Percentiles rank a stretch among this genome's conserved stretches.
These are phyloP conservation scores for Trametes meyenii DNA, from an alignment of 768 basidiomycete genomes.

Conservation along the genomic window DNA sequence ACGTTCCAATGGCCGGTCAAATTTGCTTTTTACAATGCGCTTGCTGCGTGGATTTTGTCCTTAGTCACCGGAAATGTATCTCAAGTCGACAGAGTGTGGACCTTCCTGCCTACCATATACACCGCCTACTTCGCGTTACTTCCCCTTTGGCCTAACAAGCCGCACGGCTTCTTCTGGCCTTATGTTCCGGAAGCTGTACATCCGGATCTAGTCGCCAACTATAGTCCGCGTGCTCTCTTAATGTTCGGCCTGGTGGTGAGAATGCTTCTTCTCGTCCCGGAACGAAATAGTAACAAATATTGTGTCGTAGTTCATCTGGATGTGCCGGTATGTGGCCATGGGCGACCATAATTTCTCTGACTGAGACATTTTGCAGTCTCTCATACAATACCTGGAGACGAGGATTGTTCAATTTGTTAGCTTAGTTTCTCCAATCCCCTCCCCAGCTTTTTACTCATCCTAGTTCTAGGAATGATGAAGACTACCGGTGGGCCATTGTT, in stretches of 20 bases:
- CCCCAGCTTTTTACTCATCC: not conserved
- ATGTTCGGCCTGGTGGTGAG: slow-evolving; percentile 72
- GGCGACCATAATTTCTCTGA: not conserved
- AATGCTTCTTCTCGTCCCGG: not conserved
- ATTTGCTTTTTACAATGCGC: slow-evolving; percentile 55
- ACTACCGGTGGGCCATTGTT: slow-evolving; percentile 89
- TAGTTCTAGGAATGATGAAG: slow-evolving; percentile 68
- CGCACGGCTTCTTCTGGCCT: slow-evolving; percentile 52
- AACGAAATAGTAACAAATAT: not conserved
- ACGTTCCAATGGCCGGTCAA: slow-evolving; percentile 57
- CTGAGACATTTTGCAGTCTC: slow-evolving; percentile 43
- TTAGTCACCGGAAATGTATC: slow-evolving; percentile 78
- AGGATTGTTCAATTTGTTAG: slow-evolving; percentile 76
- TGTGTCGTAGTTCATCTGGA: slow-evolving; percentile 21
- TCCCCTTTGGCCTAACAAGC: slow-evolving; percentile 53
- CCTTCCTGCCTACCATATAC: slow-evolving; percentile 79
- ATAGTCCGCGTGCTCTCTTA: slow-evolving; percentile 71
- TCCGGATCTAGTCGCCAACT: slow-evolving; percentile 41
- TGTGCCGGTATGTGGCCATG: slow-evolving; percentile 25
- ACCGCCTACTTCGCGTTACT: slow-evolving; percentile 80
- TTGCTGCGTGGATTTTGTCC: slow-evolving; percentile 58
- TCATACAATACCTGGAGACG: slow-evolving; percentile 84
- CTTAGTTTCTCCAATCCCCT: not conserved
- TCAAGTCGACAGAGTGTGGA: slow-evolving; percentile 83
- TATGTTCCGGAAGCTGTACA: slow-evolving; percentile 53